These are phyloP conservation scores for Eremothecium coryli DNA, from an alignment of 1,139 yeast species.

Conservation along the genomic window DNA sequence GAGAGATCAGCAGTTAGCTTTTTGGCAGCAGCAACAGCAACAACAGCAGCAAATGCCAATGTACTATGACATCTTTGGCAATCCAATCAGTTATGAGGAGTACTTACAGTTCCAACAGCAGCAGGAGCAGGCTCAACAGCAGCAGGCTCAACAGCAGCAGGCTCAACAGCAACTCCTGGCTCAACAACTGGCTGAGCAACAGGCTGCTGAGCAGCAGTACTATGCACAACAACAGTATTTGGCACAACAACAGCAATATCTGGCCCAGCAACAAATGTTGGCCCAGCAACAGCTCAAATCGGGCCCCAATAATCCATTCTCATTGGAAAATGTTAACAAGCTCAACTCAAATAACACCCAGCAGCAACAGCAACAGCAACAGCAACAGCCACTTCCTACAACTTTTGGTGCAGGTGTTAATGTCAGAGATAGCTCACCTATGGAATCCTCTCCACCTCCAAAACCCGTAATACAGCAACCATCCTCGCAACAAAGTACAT, in stretches of 20 bases:
- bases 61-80: constrained; percentile 67
- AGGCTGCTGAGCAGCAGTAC: constrained; percentile 38
- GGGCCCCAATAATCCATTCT: constrained; percentile 89
- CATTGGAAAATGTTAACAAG: constrained; percentile 35
- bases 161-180: constrained; percentile 20
- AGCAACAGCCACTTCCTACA: neutral
- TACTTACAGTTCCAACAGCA: constrained; percentile 34
- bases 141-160: constrained; percentile 24
- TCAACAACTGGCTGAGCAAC: constrained; percentile 20
- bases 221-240: constrained; percentile 30
- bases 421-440: constrained; percentile 9
- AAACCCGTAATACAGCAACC: too few relatives aligned
- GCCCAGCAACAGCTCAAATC: constrained; percentile 42
- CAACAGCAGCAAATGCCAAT: constrained; percentile 31
- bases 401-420: neutral
- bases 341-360: neutral
- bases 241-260: constrained; percentile 26
- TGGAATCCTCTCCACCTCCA: constrained; percentile 15
- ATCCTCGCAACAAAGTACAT: constrained; percentile 22
- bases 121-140: constrained; percentile 36
- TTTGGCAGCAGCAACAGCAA: constrained; percentile 38
- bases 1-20: constrained; percentile 34
- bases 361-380: neutral
- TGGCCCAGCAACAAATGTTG: constrained; percentile 19
- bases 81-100: constrained; percentile 48